Evolutionary conservation across 352 stramenopile genomes (phyloP).

Genomic region (Pythium aquatile): DNA sequence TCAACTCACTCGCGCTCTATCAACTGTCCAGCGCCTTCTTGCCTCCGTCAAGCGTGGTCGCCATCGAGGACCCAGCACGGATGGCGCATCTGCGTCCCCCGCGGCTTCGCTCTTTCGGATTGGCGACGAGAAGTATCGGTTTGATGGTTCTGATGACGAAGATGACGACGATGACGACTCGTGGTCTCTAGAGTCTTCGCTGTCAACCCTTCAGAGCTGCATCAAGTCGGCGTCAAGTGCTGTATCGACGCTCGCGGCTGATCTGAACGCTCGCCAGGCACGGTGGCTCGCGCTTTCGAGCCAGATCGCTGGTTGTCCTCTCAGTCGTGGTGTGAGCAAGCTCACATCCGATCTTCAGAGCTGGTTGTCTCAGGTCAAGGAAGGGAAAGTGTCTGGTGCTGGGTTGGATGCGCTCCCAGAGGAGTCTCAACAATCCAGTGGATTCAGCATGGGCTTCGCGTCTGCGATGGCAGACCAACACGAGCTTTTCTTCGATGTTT

Average conservation of each 20-base stretch:
- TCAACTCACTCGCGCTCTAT: conserved; percentile 35
- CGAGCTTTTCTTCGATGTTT: conserved; percentile 30
- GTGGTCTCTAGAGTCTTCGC: conserved; percentile 15
- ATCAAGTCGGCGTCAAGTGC: conserved; percentile 28
- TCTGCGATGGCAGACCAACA: conserved; percentile 11
- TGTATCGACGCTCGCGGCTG: conserved; percentile 22
- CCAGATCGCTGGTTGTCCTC: conserved; percentile 59
- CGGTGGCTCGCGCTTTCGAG: conserved; percentile 73
- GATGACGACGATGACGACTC: conserved; percentile 25
- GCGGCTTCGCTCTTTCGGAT: not conserved
- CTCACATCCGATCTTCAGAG: conserved; percentile 65
- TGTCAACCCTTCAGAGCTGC: conserved; percentile 22
- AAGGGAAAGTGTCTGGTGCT: conserved; percentile 77
- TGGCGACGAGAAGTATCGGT: not conserved
- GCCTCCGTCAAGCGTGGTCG: conserved; percentile 7
- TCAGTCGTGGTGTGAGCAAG: conserved; percentile 28
- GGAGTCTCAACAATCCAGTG: not conserved
- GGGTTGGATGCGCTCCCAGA: conserved; percentile 41
- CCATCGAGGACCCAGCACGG: not conserved
- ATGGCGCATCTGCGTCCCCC: not conserved
- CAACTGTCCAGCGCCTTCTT: conserved; percentile 38
- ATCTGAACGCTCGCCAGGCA: conserved; percentile 48
- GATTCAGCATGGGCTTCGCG: conserved; percentile 2
- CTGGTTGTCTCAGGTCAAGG: conserved; percentile 69
- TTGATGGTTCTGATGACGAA: conserved; percentile 8